These are phyloP conservation scores for Zasmidium angulare DNA, from an alignment of 2,329 filamentous ascomycete genomes.

Conservation along the genomic window DNA sequence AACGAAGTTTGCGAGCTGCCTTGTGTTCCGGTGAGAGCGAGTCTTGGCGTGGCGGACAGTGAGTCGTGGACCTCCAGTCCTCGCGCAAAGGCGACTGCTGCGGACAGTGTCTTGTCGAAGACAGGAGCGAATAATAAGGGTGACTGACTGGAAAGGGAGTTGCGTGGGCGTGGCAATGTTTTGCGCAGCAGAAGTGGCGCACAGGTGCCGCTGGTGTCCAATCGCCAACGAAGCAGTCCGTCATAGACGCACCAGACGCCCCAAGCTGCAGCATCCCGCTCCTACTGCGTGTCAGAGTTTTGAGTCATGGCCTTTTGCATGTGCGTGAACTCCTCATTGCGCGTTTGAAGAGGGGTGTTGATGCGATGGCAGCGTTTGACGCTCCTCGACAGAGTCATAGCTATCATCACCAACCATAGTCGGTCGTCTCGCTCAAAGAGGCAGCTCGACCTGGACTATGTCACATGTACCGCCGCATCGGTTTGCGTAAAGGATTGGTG, in stretches of 20 bases:
- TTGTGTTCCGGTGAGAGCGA: background rate
- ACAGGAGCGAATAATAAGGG: background rate
- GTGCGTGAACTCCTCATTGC: conserved; percentile 2
- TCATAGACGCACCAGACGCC: conserved; percentile 20
- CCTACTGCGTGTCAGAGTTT: conserved; percentile 7
- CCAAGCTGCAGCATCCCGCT: conserved; percentile 19
- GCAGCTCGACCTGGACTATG: background rate
- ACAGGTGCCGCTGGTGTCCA: conserved; percentile 17
- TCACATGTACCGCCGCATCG: background rate
- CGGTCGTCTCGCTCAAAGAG: background rate
- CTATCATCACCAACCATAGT: background rate
- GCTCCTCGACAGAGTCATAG: background rate
- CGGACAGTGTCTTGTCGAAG: background rate
- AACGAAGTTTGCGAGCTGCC: background rate
- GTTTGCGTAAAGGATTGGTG: background rate
- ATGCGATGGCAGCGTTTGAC: background rate
- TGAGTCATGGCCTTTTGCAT: conserved; percentile 18
- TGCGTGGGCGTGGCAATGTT: background rate
- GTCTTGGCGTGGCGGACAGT: background rate
- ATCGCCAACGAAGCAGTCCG: conserved; percentile 13
- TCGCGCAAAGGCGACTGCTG: background rate
- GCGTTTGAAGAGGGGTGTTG: background rate
- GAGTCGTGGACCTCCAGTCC: background rate
- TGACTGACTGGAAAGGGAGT: background rate
- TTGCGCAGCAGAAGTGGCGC: conserved; percentile 6